Conservation (phyloP, 2,329 filamentous ascomycete genomes). For the Phyllosticta citribraziliensis region DNA sequence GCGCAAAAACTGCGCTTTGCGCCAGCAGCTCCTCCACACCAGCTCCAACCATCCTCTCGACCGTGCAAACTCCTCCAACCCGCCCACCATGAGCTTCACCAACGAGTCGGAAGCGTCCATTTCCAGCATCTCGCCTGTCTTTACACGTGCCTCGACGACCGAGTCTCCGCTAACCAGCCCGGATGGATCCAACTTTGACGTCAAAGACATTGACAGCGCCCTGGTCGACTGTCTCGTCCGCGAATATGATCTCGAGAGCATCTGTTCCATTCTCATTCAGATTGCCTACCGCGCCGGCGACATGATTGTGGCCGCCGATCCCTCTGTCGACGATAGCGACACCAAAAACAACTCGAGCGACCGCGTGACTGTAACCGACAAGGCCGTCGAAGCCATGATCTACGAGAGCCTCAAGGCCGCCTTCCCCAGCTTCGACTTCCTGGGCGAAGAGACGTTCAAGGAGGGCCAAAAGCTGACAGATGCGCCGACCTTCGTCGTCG, state of each 20-base stretch:
- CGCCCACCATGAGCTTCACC: not conserved
- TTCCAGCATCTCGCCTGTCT: not conserved
- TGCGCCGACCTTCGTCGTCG: constrained; percentile 26
- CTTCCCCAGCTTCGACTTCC: constrained; percentile 37
- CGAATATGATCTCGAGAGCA: not conserved
- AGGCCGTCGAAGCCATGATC: constrained; percentile 43
- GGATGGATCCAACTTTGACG: not conserved
- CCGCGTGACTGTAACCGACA: constrained; percentile 46
- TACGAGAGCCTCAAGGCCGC: constrained; percentile 30
- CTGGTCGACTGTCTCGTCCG: constrained; percentile 1
- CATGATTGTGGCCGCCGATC: constrained; percentile 26
- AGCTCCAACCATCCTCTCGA: not conserved
- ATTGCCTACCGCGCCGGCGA: constrained; percentile 21
- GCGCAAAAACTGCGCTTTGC: not conserved
- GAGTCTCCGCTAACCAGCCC: not conserved
- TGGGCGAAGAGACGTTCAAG: constrained; percentile 29
- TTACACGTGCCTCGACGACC: not conserved
- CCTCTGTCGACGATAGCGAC: constrained; percentile 16
- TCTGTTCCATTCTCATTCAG: not conserved
- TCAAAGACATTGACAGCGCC: not conserved
- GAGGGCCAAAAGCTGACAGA: constrained; percentile 20
- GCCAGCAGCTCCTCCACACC: not conserved
- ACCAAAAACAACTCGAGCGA: constrained; percentile 36
- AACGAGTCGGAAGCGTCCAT: constrained; percentile 1
- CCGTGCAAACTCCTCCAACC: not conserved